A percentile compares a stretch with the other conserved stretches of the same genome.
phyloP scores from a whole-genome alignment of 164 flowering plant species.

The Pachysandra terminalis region DNA sequence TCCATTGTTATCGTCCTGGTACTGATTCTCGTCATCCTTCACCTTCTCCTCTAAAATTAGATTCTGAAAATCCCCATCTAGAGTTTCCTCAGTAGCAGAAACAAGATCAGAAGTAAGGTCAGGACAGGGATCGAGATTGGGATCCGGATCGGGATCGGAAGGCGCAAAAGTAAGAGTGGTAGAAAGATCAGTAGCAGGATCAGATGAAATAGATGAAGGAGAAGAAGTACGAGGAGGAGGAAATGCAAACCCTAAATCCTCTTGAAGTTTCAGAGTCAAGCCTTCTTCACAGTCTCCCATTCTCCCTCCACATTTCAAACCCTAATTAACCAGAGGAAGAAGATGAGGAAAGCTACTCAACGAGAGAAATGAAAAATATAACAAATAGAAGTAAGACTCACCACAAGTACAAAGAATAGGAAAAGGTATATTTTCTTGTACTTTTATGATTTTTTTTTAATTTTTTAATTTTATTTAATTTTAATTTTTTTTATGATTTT shows the following conservation, averaged over 20 bases:
- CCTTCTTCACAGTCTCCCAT: too few relatives aligned
- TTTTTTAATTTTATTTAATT: too few relatives aligned
- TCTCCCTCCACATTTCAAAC: neutral
- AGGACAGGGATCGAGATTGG: neutral
- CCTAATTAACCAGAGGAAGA: neutral
- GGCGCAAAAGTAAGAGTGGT: neutral
- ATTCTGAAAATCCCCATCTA: conserved; percentile 15
- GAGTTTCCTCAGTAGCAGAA: conserved; percentile 1
- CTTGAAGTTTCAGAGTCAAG: too few relatives aligned
- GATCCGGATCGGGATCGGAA: conserved; percentile 1
- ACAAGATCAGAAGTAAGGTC: neutral
- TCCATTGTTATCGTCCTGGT: neutral
- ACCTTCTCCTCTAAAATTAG: conserved; percentile 7
- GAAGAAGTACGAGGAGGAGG: too few relatives aligned
- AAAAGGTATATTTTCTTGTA: too few relatives aligned
- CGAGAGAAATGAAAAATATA: too few relatives aligned
- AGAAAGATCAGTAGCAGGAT: neutral
- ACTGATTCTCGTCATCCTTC: too few relatives aligned
- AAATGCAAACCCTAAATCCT: too few relatives aligned
- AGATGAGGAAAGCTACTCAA: neutral
- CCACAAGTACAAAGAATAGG: too few relatives aligned
- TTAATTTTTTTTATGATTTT: too few relatives aligned
- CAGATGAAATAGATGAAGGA: neutral
- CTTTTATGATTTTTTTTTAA: too few relatives aligned
- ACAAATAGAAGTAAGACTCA: too few relatives aligned